These are phyloP conservation scores for Aspergillus arachidicola DNA, from an alignment of 2,329 filamentous ascomycete species.

Conservation along the genomic window DNA sequence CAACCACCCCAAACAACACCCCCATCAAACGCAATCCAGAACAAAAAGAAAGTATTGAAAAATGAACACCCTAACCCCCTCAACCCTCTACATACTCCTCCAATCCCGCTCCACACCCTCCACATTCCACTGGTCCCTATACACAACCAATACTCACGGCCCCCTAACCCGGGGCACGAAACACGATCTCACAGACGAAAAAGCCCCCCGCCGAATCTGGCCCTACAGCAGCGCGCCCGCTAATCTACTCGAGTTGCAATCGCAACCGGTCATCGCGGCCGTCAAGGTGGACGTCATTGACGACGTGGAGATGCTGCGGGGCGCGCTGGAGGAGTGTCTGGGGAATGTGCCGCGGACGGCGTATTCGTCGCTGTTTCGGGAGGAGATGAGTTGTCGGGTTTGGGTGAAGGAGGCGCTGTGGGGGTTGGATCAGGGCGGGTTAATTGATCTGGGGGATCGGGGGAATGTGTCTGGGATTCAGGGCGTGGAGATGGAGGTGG, in stretches of 20 bases:
- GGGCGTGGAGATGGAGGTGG: background rate
- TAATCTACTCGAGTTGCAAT: background rate
- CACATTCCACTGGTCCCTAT: background rate
- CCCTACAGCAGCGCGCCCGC: background rate
- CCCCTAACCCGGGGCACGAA: background rate
- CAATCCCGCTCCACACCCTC: background rate
- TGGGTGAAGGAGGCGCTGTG: constrained; percentile 4
- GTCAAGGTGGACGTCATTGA: background rate
- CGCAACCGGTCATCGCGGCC: background rate
- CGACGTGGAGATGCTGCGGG: background rate
- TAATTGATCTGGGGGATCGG: background rate
- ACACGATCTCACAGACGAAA: background rate
- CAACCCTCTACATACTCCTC: background rate
- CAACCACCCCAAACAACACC: no score
- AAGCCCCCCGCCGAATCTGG: background rate
- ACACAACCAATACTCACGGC: background rate
- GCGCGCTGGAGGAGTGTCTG: background rate
- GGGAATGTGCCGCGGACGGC: background rate
- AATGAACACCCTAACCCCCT: background rate
- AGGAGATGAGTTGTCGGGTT: background rate
- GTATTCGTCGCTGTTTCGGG: background rate
- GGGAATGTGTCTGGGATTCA: constrained; percentile 15
- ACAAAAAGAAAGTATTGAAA: background rate
- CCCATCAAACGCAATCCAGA: background rate
- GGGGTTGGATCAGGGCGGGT: background rate